These are phyloP conservation scores for Chalciporus sphaerocephalus DNA, from an alignment of 768 basidiomycete genomes.

Conservation along the genomic window DNA sequence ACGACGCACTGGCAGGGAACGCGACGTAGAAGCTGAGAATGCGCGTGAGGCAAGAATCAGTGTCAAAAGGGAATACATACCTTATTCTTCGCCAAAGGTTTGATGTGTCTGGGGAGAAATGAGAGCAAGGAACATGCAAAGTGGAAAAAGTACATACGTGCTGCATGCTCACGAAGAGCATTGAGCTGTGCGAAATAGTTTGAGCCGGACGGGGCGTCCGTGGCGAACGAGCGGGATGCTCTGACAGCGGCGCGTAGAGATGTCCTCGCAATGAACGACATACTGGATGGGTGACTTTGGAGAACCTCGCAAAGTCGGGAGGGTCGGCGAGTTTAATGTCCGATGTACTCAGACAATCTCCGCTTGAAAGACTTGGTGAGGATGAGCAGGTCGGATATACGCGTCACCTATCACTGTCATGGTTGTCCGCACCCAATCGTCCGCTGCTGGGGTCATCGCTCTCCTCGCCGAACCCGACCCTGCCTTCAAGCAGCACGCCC, in stretches of 20 bases:
- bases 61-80: conserved; percentile 35
- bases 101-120: conserved; percentile 52
- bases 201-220: conserved; percentile 35
- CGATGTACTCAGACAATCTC: conserved; percentile 25
- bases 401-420: conserved; percentile 32
- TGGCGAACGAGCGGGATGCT: conserved; percentile 34
- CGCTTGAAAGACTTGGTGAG: conserved; percentile 37
- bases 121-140: conserved; percentile 7
- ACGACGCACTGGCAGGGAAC: conserved; percentile 63
- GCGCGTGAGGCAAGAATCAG: conserved; percentile 5
- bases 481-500: conserved; percentile 86
- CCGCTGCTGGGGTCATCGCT: conserved; percentile 85
- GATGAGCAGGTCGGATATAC: conserved; percentile 42
- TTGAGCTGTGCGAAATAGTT: conserved; percentile 49
- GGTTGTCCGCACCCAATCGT: conserved; percentile 73
- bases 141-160: conserved; percentile 39
- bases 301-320: conserved; percentile 31
- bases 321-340: conserved; percentile 6
- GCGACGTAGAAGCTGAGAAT: conserved; percentile 64
- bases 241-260: conserved; percentile 44
- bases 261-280: conserved; percentile 50
- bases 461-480: conserved; percentile 86
- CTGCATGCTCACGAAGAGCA: conserved; percentile 62
- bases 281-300: conserved; percentile 20
- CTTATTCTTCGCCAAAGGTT: conserved; percentile 87